phyloP scores from a whole-genome alignment of 768 basidiomycete genomes.

The Kwoniella newhampshirensis region DNA sequence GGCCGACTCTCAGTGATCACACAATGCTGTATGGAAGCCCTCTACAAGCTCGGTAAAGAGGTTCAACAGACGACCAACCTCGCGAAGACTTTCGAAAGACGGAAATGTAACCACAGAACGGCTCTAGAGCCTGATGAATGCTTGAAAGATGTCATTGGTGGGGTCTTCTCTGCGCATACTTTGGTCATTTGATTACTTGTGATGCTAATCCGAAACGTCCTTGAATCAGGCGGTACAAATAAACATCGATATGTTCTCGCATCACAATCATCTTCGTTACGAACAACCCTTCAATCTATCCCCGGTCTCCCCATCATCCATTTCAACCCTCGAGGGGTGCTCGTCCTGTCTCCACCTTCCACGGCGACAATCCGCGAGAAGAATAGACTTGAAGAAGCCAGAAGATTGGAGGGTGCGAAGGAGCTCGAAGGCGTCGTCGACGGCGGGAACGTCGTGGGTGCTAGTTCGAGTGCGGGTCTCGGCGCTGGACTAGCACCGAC shows the following conservation, averaged over 20 bases:
- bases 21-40: conserved; percentile 91
- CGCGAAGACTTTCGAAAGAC: conserved; percentile 86
- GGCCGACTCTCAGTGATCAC: conserved; percentile 83
- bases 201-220: not conserved
- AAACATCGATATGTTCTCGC: conserved; percentile 91
- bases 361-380: conserved; percentile 72
- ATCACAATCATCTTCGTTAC: conserved; percentile 73
- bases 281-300: conserved; percentile 66
- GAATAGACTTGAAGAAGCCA: conserved; percentile 65
- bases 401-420: conserved; percentile 39
- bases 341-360: conserved; percentile 88
- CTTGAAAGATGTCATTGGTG: conserved; percentile 75
- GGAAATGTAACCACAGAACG: conserved; percentile 92
- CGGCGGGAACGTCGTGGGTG: conserved; percentile 34
- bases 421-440: conserved; percentile 26
- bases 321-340: conserved; percentile 78
- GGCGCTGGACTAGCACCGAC: not conserved
- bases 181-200: conserved; percentile 59
- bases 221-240: conserved; percentile 59
- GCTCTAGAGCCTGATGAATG: conserved; percentile 81
- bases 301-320: conserved; percentile 88
- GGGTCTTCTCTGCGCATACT: conserved; percentile 32
- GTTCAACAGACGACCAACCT: conserved; percentile 78
- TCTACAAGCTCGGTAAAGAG: conserved; percentile 77
- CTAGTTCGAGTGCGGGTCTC: conserved; percentile 6